Base-by-base conservation (phyloP, 805 yeast species). In the Ogataea ramenticola region DNA sequence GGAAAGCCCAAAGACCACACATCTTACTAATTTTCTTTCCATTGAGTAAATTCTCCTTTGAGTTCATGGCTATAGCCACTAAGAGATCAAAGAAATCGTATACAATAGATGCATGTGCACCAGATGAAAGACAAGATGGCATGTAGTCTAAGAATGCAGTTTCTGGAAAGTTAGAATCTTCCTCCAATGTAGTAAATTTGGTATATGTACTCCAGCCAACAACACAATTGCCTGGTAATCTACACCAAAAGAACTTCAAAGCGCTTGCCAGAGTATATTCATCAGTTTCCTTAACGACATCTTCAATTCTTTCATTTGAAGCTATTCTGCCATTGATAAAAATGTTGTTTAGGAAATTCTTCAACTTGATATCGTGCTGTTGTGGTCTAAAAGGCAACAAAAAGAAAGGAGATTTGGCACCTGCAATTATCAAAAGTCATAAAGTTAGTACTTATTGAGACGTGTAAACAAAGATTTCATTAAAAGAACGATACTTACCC, bases 1-100 rank as follows among this genome's bases (percentile, higher is more conserved):
- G 59, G 55, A 89, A 89, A 0, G 96, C 97, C 96, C 96, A 89
- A 21, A 86, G 65, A 8, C 91, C 90, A 34, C 91, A 82, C 79
- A 89, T 74, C 51, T 85, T 81, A 12, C 93, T 72, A 16, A 89
- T 73, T 56, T 86, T 87, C 40, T 89, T 72, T 0, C 93, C 95
- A 55, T 86, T 79, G 70, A 89, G 66, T 55, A 83, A 79, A 55
- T 88, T 87, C 36, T 79, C 77, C 53, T 80, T 83, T 3, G 95
- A 79, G 62, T 87, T 85, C 10, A 95, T 79, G 0, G 95, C 80
- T 36, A 89, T 64, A 11, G 88, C 74, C 11, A 87, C 85, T 37
- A 90, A 65, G 31, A 89, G 70, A 56, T 89, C 96, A 53, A 88
- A 75, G 55, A 88, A 90, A 58, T 86, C 95, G 60, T 86, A 86